phyloP scores from a whole-genome alignment of 257 asterid species.

The Gentiana dahurica region DNA sequence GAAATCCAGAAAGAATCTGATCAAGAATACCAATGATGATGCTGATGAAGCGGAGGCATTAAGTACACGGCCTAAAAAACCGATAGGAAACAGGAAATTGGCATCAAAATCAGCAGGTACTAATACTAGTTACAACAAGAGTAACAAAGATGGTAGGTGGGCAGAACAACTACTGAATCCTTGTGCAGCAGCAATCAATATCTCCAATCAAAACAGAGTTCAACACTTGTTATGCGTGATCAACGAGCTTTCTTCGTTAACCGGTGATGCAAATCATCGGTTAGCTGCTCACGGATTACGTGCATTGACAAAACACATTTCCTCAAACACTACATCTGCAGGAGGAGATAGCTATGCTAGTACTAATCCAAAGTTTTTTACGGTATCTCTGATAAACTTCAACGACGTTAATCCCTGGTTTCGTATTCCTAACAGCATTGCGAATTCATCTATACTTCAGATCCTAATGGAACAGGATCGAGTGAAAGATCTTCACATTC shows the following conservation, averaged over 20 bases:
- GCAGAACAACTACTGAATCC: slow-evolving; percentile 89
- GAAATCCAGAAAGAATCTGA: slow-evolving; percentile 16
- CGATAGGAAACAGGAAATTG: slow-evolving; percentile 26
- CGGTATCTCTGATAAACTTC: slow-evolving; percentile 54
- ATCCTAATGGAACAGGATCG: slow-evolving; percentile 37
- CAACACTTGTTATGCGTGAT: slow-evolving; percentile 72
- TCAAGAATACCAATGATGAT: slow-evolving; percentile 16
- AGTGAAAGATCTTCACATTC: slow-evolving; percentile 53
- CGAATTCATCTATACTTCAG: slow-evolving; percentile 73
- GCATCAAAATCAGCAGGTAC: slow-evolving; percentile 17
- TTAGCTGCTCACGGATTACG: slow-evolving; percentile 69
- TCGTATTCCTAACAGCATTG: slow-evolving; percentile 63
- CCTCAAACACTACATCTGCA: slow-evolving; percentile 17
- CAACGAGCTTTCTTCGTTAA: slow-evolving; percentile 52
- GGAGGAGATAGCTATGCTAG: slow-evolving; percentile 34
- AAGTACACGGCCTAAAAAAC: slow-evolving; percentile 11
- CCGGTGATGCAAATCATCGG: slow-evolving; percentile 75
- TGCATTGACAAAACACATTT: slow-evolving; percentile 49
- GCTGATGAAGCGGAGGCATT: slow-evolving; percentile 11
- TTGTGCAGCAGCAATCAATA: slow-evolving; percentile 67
- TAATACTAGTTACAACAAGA: slow-evolving; percentile 14
- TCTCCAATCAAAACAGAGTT: slow-evolving; percentile 46
- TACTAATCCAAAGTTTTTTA: slow-evolving; percentile 47
- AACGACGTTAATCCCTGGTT: slow-evolving; percentile 84
- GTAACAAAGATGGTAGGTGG: slow-evolving; percentile 73